phyloP scores from a whole-genome alignment of 2,329 filamentous ascomycete genomes.

The Hawksworthiomyces lignivorus region DNA sequence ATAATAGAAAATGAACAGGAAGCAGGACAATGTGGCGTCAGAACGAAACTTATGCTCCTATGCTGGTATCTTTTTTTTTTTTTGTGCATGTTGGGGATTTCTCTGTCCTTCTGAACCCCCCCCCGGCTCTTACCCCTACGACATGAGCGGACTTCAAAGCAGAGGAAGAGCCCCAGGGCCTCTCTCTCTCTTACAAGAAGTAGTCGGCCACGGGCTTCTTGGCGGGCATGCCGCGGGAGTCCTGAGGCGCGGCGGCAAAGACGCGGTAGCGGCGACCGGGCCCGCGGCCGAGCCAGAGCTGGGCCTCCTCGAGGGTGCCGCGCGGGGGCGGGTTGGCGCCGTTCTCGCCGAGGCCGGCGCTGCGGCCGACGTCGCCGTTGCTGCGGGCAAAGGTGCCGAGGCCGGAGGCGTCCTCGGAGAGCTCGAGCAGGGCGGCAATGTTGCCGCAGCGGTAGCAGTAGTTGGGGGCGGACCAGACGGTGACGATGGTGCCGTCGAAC shows the following conservation, averaged over 20 bases:
- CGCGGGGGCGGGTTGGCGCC: constrained; percentile 18
- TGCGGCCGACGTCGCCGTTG: constrained; percentile 56
- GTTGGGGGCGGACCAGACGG: constrained; percentile 96
- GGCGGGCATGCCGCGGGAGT: constrained; percentile 92
- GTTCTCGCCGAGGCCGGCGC: constrained; percentile 19
- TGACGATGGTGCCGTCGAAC: constrained; percentile 93
- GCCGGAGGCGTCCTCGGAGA: constrained; percentile 80
- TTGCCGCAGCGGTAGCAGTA: constrained; percentile 97
- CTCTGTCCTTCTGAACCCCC: too few species aligned
- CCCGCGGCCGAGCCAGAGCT: constrained; percentile 44
- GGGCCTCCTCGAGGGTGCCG: constrained; percentile 41
- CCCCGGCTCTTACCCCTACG: too few species aligned
- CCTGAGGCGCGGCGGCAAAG: constrained; percentile 94
- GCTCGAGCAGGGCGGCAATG: constrained; percentile 87
- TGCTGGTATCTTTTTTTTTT: too few species aligned
- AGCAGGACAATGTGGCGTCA: too few species aligned
- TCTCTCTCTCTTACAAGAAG: constrained; percentile 54
- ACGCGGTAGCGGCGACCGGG: constrained; percentile 88
- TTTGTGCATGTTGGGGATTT: too few species aligned
- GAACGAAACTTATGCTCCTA: too few species aligned
- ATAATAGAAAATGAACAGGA: neutral
- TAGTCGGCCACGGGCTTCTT: constrained; percentile 98
- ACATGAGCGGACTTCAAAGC: too few species aligned
- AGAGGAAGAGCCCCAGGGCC: too few species aligned
- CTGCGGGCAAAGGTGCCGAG: constrained; percentile 61